Evolutionary conservation across 2,329 filamentous ascomycete genomes (phyloP), one percentile per base, ranked within the genome.

Genomic region (Colletotrichum camelliae): DNA sequence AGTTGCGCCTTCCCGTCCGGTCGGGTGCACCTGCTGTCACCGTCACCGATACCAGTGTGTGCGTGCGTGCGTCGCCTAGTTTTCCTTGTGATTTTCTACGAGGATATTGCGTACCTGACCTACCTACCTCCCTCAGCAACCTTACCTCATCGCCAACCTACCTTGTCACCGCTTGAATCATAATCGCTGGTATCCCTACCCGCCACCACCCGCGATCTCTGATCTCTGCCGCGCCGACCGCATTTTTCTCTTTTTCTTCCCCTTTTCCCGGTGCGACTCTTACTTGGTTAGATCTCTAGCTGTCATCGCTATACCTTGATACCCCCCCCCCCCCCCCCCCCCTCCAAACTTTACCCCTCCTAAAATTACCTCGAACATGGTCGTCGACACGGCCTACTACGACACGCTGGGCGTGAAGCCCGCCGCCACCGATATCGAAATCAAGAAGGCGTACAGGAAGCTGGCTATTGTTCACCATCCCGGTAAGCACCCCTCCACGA

Each of bases 381-480:
- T 97, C 81, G 94, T 94, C 81, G 95, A 98, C 85, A 97, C 95
- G 74, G 88, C 92, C 80, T 98, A 98, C 87, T 97, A 97, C 86
- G 96, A 98, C 86, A 92, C 92, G 80, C 89, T 98, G 52, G 95
- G 94, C 82, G 96, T 98, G 81, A 89, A 93, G 86, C 93, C 95
- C 79, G 95, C 94, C 72, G 96, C 96, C 35, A 94, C 95, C 52
- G 95, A 96, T 84, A 91, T 98, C 67, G 96, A 98, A 84, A 98
- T 98, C 87, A 98, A 98, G 86, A 98, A 98, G 88, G 96, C 96
- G 33, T 98, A 98, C 87, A 93, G 96, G 83, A 98, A 96, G 87
- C 91, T 97, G 80, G 97, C 97, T 80, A 98, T 98, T 85, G 92
- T 96, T 80, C 95, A 98, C 81, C 96, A 98, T 85, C 95, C 95